Conservation (phyloP, 2,329 filamentous ascomycete species). For the Dactylellina parvicollis region DNA sequence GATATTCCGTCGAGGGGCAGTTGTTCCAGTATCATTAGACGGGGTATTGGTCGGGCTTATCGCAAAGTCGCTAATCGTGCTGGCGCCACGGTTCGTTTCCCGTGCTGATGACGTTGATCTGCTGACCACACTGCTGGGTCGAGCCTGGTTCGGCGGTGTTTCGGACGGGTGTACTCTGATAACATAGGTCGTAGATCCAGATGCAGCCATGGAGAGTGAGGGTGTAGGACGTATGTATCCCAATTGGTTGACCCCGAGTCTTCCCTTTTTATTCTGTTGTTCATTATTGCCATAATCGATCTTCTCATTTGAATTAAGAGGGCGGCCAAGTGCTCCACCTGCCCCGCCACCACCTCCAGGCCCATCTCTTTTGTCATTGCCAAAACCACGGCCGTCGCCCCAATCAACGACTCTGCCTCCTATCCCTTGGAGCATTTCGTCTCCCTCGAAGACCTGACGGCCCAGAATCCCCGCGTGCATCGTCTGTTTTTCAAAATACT, state of each 20-base stretch:
- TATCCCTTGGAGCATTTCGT: conserved; percentile 80
- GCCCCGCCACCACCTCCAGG: conserved; percentile 40
- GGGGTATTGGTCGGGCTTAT: conserved; percentile 52
- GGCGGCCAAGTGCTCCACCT: conserved; percentile 34
- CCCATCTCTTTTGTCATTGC: conserved; percentile 19
- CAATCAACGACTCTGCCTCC: conserved; percentile 37
- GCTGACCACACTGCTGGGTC: conserved; percentile 40
- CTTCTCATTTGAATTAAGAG: conserved; percentile 33
- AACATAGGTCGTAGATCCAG: conserved; percentile 48
- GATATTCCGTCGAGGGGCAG: conserved; percentile 31
- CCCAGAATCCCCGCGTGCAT: conserved; percentile 93
- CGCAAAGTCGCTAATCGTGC: conserved; percentile 47
- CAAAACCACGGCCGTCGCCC: conserved; percentile 20
- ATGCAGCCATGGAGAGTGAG: conserved; percentile 34
- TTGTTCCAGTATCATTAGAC: conserved; percentile 36
- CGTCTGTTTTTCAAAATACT: conserved; percentile 89
- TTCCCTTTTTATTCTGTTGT: conserved; percentile 24
- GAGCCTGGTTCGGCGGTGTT: conserved; percentile 34
- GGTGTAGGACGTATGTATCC: conserved; percentile 29
- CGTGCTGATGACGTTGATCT: conserved; percentile 46
- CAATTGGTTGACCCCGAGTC: background rate
- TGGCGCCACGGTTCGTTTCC: conserved; percentile 42
- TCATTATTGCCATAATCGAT: conserved; percentile 19
- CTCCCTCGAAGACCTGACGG: conserved; percentile 89
- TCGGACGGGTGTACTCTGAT: conserved; percentile 38